A percentile compares a stretch with the other conserved stretches of the same genome.
These are phyloP conservation scores for Emericellopsis cladophorae DNA, from an alignment of 2,329 filamentous ascomycete genomes.

Conservation along the genomic window DNA sequence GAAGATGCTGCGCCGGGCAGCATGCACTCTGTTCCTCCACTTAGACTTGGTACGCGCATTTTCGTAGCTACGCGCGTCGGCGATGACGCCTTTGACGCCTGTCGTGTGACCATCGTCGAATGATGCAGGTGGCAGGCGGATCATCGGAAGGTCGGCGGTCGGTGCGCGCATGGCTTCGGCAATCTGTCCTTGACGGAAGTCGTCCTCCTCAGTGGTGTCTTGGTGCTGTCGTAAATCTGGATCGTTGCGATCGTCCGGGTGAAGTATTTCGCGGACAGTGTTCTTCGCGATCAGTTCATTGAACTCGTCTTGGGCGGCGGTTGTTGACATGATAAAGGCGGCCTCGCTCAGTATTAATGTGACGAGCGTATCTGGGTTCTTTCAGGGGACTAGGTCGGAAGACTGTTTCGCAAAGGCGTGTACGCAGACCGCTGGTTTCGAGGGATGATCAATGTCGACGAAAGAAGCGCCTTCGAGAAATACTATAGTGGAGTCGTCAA, in stretches of 20 bases:
- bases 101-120: slow-evolving; percentile 61
- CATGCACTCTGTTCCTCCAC: slow-evolving; percentile 38
- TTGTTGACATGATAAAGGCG: slow-evolving; percentile 35
- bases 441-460: no score
- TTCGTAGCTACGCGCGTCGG: slow-evolving; percentile 68
- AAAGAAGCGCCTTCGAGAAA: no score
- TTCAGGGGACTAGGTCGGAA: no score
- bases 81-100: slow-evolving; percentile 78
- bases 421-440: no score
- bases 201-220: slow-evolving; percentile 44
- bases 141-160: slow-evolving; percentile 28
- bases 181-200: slow-evolving; percentile 39
- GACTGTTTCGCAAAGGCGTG: no score
- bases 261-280: slow-evolving; percentile 28
- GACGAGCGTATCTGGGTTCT: no score
- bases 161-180: slow-evolving; percentile 54
- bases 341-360: no score
- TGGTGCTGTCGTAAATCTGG: slow-evolving; percentile 33
- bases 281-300: slow-evolving; percentile 48
- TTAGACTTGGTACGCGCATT: slow-evolving; percentile 42
- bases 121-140: slow-evolving; percentile 48
- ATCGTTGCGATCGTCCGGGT: slow-evolving; percentile 46
- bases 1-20: slow-evolving; percentile 42
- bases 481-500: no score
- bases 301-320: slow-evolving; percentile 55